Conservation (phyloP, 768 basidiomycete species). For the Russula compacta region DNA sequence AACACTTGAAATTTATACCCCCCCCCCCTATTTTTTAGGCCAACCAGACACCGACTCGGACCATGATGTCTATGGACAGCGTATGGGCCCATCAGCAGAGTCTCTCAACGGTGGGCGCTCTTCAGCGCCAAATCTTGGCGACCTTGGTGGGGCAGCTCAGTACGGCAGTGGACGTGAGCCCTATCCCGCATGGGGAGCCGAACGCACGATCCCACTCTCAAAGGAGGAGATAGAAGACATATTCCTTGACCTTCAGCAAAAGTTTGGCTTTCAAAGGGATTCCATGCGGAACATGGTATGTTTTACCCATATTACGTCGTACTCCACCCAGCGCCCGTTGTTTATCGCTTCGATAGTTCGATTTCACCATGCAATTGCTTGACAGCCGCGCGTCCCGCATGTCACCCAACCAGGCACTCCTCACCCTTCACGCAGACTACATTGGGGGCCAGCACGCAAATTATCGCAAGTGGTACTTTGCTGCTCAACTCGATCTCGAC, state of each 20-base stretch:
- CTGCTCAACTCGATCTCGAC: slow-evolving; percentile 96
- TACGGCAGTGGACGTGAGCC: slow-evolving; percentile 57
- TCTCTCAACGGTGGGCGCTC: slow-evolving; percentile 63
- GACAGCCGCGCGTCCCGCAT: slow-evolving; percentile 96
- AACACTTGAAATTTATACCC: background rate
- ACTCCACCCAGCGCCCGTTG: background rate
- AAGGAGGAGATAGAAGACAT: slow-evolving; percentile 99
- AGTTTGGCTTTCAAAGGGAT: slow-evolving; percentile 96
- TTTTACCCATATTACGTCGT: background rate
- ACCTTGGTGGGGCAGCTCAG: slow-evolving; percentile 40
- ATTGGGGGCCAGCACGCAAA: slow-evolving; percentile 98
- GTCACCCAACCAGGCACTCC: slow-evolving; percentile 90
- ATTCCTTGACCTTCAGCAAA: slow-evolving; percentile 93
- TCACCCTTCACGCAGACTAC: slow-evolving; percentile 96
- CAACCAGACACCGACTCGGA: slow-evolving; percentile 83
- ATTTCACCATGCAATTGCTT: slow-evolving; percentile 95
- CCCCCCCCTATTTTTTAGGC: slow-evolving; percentile 31
- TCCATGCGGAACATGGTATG: slow-evolving; percentile 91
- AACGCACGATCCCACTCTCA: slow-evolving; percentile 90
- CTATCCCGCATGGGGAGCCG: slow-evolving; percentile 90
- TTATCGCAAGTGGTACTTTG: slow-evolving; percentile 99
- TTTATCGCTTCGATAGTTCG: slow-evolving; percentile 50
- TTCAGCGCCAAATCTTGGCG: slow-evolving; percentile 64
- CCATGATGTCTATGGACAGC: slow-evolving; percentile 58
- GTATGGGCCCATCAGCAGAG: slow-evolving; percentile 66